Evolutionary conservation across 345 rosid genomes (phyloP).

Genomic region (Firmiana major): DNA sequence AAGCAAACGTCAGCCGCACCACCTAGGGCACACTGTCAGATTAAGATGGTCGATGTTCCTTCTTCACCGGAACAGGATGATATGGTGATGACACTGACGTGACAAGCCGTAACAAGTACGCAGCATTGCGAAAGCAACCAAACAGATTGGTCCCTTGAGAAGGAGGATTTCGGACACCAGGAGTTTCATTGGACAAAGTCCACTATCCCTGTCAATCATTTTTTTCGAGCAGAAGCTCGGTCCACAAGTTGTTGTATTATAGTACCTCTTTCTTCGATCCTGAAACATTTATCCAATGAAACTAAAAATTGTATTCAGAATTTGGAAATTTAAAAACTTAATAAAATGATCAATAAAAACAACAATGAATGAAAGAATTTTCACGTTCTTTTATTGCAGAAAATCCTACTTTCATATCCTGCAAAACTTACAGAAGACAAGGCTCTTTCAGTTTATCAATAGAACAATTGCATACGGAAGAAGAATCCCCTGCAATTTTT

Average conservation of each 20-base stretch:
- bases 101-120: too few relatives aligned
- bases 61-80: too few relatives aligned
- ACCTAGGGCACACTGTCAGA: background rate
- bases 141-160: too few relatives aligned
- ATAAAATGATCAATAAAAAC: background rate
- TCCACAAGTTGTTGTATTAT: slow-evolving; percentile 41
- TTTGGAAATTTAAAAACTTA: background rate
- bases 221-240: slow-evolving; percentile 38
- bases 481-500: too few relatives aligned
- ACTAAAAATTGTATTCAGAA: background rate
- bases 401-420: background rate
- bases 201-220: slow-evolving; percentile 37
- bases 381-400: background rate
- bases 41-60: too few relatives aligned
- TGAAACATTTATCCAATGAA: slow-evolving; percentile 18
- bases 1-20: background rate
- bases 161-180: too few relatives aligned
- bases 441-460: background rate
- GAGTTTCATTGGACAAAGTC: slow-evolving; percentile 2
- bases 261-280: slow-evolving; percentile 52
- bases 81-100: too few relatives aligned
- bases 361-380: background rate
- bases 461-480: too few relatives aligned
- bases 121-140: too few relatives aligned
- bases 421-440: background rate